Evolutionary conservation across 495 filamentous ascomycete species (phyloP), one percentile per base, ranked within the genome.

Genomic region (Xylaria venustula): DNA sequence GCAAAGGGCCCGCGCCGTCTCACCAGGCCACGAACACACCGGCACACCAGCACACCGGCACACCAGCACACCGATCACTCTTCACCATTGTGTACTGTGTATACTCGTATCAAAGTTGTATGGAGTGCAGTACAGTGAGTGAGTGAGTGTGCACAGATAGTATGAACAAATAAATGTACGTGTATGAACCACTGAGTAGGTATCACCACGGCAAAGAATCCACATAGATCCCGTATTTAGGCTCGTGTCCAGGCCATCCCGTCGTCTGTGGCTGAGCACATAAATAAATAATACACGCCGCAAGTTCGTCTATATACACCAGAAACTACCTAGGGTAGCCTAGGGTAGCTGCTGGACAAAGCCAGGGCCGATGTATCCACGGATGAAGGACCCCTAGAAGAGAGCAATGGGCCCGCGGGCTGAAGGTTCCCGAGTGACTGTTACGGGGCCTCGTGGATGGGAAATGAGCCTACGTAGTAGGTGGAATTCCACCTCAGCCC

Each of bases 401-500:
- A 40, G 37, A 15, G 14, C 6, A 40, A 14, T 54, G 30, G 52
- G 50, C 23, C 19, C 20, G 22, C 19, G 37, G 20, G 40, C 3
- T 25, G 14, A 44, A 44, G n/a, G 52, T 32, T 54, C 40, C 40
- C 53, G 40, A 25, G 25, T 17, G 25, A 40, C 25, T 45, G 53
- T 44, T 55, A 44, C 53, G 53, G 52, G 52, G 52, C n/a, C 36
- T 54, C 37, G 36, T 54, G 34, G 25, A 14, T 54, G 22, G 36
- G 34, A 40, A 53, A 54, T 28, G 40, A 55, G 40, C 25, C 40
- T 15, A 23, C 22, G 28, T 41, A 25, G 25, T 40, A n/a, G n/a
- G n/a, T n/a, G n/a, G n/a, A 7, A 1, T 37, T 26, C 40, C 36
- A n/a, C 23, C 40, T 55, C 53, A 55, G 53, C 53, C 53, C 53